Evolutionary conservation across 805 yeast species (phyloP).

Genomic region (Metschnikowia sp.): DNA sequence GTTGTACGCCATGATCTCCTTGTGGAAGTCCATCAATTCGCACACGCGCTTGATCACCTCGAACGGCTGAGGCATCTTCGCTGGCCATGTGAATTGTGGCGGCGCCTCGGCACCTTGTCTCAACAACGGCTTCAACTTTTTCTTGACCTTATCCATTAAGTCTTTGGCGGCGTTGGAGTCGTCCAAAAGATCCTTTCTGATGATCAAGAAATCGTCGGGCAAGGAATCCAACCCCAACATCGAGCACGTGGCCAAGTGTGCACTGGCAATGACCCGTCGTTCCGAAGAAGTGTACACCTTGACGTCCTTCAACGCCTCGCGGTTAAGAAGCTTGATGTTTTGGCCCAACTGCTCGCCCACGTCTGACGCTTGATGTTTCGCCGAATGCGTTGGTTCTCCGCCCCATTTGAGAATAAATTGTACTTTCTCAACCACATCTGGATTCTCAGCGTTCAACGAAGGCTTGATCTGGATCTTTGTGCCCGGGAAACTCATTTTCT

Average conservation of each 20-base stretch:
- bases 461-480: constrained; percentile 96
- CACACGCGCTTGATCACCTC: constrained; percentile 91
- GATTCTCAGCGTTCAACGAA: constrained; percentile 55
- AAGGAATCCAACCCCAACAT: constrained; percentile 61
- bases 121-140: constrained; percentile 87
- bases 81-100: constrained; percentile 97
- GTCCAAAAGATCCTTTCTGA: constrained; percentile 87
- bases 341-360: constrained; percentile 95
- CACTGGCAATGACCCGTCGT: constrained; percentile 90
- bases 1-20: constrained; percentile 76
- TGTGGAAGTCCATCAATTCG: constrained; percentile 91
- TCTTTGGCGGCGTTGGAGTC: constrained; percentile 98
- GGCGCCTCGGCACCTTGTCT: constrained; percentile 98
- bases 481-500: constrained; percentile 89
- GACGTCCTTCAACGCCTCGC: constrained; percentile 79
- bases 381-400: constrained; percentile 99
- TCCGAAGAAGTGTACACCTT: constrained; percentile 89
- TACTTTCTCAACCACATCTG: constrained; percentile 82
- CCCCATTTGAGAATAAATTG: constrained; percentile 98
- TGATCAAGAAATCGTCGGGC: constrained; percentile 74
- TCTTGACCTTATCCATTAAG: constrained; percentile 95
- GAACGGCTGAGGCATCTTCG: constrained; percentile 96
- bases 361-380: constrained; percentile 89
- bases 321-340: constrained; percentile 81
- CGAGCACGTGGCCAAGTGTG: constrained; percentile 80